phyloP scores from a whole-genome alignment of 805 yeast species.

The Wickerhamomyces ciferrii region DNA sequence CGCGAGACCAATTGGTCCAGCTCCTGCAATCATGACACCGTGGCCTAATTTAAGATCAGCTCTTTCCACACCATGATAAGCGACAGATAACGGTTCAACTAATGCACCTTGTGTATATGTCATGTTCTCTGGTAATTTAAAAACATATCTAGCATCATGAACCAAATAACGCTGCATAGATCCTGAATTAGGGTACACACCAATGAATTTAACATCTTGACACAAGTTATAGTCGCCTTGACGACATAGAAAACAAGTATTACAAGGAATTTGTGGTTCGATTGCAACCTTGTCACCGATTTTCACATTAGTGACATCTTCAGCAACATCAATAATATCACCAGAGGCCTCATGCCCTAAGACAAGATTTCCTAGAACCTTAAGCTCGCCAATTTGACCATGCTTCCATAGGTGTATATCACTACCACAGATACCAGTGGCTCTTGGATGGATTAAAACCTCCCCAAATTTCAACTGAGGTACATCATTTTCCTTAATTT shows the following conservation, averaged over 20 bases:
- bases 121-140: conserved; percentile 35
- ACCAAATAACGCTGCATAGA: conserved; percentile 32
- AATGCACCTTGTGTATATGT: conserved; percentile 48
- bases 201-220: conserved; percentile 30
- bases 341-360: conserved; percentile 43
- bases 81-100: conserved; percentile 51
- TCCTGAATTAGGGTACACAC: conserved; percentile 33
- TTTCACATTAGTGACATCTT: conserved; percentile 37
- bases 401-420: conserved; percentile 67
- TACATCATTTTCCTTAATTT: conserved; percentile 8
- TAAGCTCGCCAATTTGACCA: conserved; percentile 54
- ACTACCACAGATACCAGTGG: conserved; percentile 73
- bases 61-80: conserved; percentile 44
- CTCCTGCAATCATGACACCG: conserved; percentile 44
- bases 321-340: conserved; percentile 42
- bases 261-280: conserved; percentile 53
- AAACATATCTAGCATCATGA: conserved; percentile 27
- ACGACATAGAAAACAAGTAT: conserved; percentile 30
- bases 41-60: conserved; percentile 45
- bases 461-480: conserved; percentile 9
- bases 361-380: conserved; percentile 28
- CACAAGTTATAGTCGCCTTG: conserved; percentile 37
- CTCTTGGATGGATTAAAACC: conserved; percentile 26
- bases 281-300: conserved; percentile 44
- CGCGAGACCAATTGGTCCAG: conserved; percentile 58